Percentiles rank a stretch among this genome's conserved stretches.
phyloP scores from a whole-genome alignment of 2,329 filamentous ascomycete genomes.

The Nannizziopsis arthrosporioides region DNA sequence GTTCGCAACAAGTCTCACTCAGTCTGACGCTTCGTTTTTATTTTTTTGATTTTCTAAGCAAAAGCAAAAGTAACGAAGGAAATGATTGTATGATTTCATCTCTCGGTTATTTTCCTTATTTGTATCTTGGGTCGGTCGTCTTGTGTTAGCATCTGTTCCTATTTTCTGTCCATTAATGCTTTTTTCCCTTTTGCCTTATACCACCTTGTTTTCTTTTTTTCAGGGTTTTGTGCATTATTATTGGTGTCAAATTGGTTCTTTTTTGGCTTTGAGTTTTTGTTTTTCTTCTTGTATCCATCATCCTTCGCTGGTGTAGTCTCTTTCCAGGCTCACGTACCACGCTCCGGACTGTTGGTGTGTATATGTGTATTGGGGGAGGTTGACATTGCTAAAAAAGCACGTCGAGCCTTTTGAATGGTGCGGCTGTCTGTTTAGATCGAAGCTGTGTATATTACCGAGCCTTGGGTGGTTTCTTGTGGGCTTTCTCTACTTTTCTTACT shows the following conservation, averaged over 20 bases:
- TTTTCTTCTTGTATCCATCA: background rate
- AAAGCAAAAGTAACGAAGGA: constrained; percentile 9
- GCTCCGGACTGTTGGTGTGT: background rate
- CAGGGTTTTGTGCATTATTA: constrained; percentile 5
- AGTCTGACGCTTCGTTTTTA: background rate
- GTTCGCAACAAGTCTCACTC: background rate
- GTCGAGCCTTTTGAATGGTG: background rate
- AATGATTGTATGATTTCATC: constrained; percentile 11
- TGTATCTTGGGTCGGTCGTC: constrained; percentile 7
- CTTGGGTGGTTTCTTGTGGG: background rate
- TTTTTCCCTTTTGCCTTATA: background rate
- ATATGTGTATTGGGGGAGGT: background rate
- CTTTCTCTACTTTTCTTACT: background rate
- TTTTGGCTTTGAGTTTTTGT: background rate
- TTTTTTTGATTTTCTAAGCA: background rate
- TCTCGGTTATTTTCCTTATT: background rate
- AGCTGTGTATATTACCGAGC: constrained; percentile 6
- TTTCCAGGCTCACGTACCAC: constrained; percentile 1
- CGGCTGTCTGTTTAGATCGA: background rate
- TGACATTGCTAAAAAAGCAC: background rate
- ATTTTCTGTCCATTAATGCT: background rate
- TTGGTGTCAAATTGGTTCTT: background rate
- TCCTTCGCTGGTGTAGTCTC: no score
- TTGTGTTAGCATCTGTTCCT: background rate
- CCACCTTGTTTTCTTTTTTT: background rate